Conservation (phyloP, 176 grass and related monocot genomes). For the Luzula sylvatica region DNA sequence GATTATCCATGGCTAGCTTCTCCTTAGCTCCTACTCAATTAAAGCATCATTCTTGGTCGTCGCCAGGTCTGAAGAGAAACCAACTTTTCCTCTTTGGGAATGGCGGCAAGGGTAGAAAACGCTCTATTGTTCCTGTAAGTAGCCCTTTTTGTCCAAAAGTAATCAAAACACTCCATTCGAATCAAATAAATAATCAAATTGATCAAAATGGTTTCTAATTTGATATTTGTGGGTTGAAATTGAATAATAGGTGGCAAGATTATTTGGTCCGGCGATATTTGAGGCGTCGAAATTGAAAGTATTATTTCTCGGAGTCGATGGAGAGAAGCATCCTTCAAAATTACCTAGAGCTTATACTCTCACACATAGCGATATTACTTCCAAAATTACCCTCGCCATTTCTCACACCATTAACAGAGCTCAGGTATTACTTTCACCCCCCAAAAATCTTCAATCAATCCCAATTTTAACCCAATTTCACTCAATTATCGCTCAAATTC, state of each 20-base stretch:
- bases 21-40: slow-evolving; percentile 47
- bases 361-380: slow-evolving; percentile 94
- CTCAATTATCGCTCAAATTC: too few species aligned
- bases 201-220: not conserved
- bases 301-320: slow-evolving; percentile 60
- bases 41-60: slow-evolving; percentile 20
- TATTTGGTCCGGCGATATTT: slow-evolving; percentile 88
- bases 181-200: not conserved
- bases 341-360: slow-evolving; percentile 81
- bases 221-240: not conserved
- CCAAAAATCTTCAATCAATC: not conserved
- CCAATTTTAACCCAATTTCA: not conserved
- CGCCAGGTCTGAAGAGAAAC: not conserved
- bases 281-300: slow-evolving; percentile 98
- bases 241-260: slow-evolving; percentile 49
- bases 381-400: slow-evolving; percentile 68
- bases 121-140: slow-evolving; percentile 21
- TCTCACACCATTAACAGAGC: slow-evolving; percentile 72
- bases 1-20: slow-evolving; percentile 21
- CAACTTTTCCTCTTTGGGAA: slow-evolving; percentile 5
- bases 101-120: not conserved
- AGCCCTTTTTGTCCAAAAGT: not conserved
- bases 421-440: slow-evolving; percentile 22
- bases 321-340: slow-evolving; percentile 40
- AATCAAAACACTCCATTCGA: not conserved